A percentile compares a stretch with the other conserved stretches of the same genome.
These are phyloP conservation scores for Zygoascus tannicola DNA, from an alignment of 805 yeast species.

Conservation along the genomic window DNA sequence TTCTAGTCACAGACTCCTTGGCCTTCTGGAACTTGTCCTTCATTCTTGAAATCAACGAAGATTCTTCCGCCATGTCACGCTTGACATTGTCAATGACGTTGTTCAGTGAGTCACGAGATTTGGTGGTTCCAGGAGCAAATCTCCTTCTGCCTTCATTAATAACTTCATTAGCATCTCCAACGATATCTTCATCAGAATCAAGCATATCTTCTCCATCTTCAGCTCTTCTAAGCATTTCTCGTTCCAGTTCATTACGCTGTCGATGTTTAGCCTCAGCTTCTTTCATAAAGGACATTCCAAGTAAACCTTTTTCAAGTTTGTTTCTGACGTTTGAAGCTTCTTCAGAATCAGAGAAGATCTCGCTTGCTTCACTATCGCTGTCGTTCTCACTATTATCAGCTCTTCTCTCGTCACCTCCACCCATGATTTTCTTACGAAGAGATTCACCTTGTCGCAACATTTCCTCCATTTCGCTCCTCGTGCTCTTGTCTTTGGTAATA, in stretches of 20 bases:
- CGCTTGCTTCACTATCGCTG: conserved; percentile 31
- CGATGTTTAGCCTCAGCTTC: conserved; percentile 70
- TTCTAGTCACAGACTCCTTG: conserved; percentile 10
- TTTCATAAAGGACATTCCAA: conserved; percentile 93
- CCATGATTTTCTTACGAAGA: conserved; percentile 58
- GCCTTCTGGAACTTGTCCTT: conserved; percentile 10
- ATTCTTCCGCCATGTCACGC: conserved; percentile 12
- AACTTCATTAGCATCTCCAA: conserved; percentile 31
- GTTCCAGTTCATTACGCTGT: conserved; percentile 45
- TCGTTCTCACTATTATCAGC: conserved; percentile 20
- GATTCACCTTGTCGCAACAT: conserved; percentile 84
- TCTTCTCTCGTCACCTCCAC: conserved; percentile 35
- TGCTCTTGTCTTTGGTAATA: conserved; percentile 73
- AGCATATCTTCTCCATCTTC: conserved; percentile 25
- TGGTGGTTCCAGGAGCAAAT: conserved; percentile 55
- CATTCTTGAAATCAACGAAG: conserved; percentile 9
- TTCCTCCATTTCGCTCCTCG: conserved; percentile 85
- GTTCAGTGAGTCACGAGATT: conserved; percentile 24
- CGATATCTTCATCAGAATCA: conserved; percentile 52
- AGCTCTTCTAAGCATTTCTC: conserved; percentile 43
- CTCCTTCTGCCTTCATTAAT: conserved; percentile 72
- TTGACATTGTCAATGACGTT: conserved; percentile 23
- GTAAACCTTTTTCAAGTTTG: conserved; percentile 73
- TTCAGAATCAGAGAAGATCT: conserved; percentile 15
- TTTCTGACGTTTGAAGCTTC: conserved; percentile 21